Percentiles rank a stretch among this genome's conserved stretches.
These are phyloP conservation scores for Cladophialophora chaetospira DNA, from an alignment of 2,329 filamentous ascomycete species.

Conservation along the genomic window DNA sequence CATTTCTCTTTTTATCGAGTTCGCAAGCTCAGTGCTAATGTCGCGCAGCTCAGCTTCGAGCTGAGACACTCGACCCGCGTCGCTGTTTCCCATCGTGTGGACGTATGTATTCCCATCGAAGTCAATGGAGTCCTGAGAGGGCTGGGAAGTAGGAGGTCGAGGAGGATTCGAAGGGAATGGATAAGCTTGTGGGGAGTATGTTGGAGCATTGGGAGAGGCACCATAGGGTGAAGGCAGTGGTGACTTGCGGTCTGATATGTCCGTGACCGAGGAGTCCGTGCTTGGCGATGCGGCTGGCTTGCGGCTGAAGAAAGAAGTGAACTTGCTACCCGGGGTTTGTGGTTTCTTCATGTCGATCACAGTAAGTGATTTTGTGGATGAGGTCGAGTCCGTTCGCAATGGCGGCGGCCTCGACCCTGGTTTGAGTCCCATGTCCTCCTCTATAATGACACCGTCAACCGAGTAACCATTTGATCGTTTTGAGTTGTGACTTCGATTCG, in stretches of 20 bases:
- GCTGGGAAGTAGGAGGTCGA: constrained; percentile 42
- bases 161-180: constrained; percentile 33
- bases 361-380: constrained; percentile 40
- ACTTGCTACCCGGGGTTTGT: constrained; percentile 58
- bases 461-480: constrained; percentile 23
- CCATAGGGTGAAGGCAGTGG: constrained; percentile 59
- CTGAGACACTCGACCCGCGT: constrained; percentile 69
- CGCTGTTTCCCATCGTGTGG: constrained; percentile 39
- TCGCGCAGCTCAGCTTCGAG: constrained; percentile 93
- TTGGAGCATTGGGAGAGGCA: constrained; percentile 39
- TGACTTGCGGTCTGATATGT: constrained; percentile 64
- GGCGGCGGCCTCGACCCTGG: constrained; percentile 45
- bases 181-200: constrained; percentile 34
- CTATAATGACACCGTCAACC: constrained; percentile 18
- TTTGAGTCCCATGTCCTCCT: constrained; percentile 47
- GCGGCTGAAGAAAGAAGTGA: constrained; percentile 70
- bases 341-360: constrained; percentile 44
- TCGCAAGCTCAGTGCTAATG: constrained; percentile 88
- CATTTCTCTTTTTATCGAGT: constrained; percentile 92
- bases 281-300: constrained; percentile 59
- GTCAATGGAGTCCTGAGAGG: constrained; percentile 41
- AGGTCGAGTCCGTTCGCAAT: constrained; percentile 46
- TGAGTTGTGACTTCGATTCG: constrained; percentile 3
- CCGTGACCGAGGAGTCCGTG: constrained; percentile 61
- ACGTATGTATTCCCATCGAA: constrained; percentile 50